Percentiles rank a stretch among this genome's conserved stretches.
Conservation (phyloP, 2,329 filamentous ascomycete genomes). For the Xylariaceae sp. region DNA sequence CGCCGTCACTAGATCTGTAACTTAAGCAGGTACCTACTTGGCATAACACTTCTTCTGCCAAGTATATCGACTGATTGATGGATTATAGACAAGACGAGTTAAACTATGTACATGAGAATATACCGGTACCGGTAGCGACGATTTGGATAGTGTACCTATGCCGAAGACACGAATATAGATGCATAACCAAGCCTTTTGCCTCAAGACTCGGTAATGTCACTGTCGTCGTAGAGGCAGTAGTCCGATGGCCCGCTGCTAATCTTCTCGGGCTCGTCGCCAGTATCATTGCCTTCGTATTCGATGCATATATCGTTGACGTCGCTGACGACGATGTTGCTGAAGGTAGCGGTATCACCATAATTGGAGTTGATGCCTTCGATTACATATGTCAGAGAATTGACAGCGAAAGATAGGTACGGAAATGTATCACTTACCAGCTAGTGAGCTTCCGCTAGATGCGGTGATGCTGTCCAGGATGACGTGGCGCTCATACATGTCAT, state of each 20-base stretch:
- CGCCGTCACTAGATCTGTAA: too few species aligned
- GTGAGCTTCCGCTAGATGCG: conserved; percentile 25
- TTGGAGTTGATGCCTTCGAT: conserved; percentile 32
- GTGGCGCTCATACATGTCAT: conserved; percentile 25
- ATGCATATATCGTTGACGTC: conserved; percentile 14
- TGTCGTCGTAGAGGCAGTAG: conserved; percentile 10
- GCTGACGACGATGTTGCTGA: conserved; percentile 9
- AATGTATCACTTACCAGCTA: conserved; percentile 2
- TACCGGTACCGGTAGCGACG: too few species aligned
- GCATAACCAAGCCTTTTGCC: too few species aligned
- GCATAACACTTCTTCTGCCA: too few species aligned
- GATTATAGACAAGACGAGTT: too few species aligned
- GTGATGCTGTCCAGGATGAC: conserved; percentile 27
- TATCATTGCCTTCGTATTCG: conserved; percentile 14
- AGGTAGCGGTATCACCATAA: conserved; percentile 31
- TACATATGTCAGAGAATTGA: too few species aligned
- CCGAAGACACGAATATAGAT: too few species aligned
- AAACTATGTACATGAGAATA: too few species aligned
- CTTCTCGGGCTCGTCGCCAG: conserved; percentile 15
- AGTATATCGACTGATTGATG: too few species aligned
- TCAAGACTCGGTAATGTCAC: conserved; percentile 1
- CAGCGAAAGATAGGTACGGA: background rate
- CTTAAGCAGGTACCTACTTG: too few species aligned
- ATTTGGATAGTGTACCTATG: too few species aligned
- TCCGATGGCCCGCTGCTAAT: conserved; percentile 10